These are phyloP conservation scores for Ramularia endophylla DNA, from an alignment of 2,329 filamentous ascomycete species.

Conservation along the genomic window DNA sequence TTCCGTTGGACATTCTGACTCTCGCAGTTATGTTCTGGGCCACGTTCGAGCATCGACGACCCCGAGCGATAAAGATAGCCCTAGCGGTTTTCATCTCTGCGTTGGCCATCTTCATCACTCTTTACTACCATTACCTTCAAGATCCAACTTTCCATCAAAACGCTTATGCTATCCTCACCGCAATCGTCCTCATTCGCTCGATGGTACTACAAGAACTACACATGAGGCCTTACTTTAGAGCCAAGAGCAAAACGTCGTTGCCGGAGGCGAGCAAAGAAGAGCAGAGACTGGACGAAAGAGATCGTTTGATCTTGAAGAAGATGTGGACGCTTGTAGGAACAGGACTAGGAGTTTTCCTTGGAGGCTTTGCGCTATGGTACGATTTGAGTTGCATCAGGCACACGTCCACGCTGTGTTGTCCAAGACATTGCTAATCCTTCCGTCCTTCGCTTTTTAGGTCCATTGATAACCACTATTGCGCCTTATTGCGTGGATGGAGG, in stretches of 20 bases:
- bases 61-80: slow-evolving; percentile 44
- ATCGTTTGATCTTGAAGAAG: slow-evolving; percentile 52
- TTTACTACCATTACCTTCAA: slow-evolving; percentile 75
- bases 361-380: slow-evolving; percentile 74
- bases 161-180: slow-evolving; percentile 67
- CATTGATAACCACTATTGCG: slow-evolving; percentile 72
- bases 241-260: slow-evolving; percentile 21
- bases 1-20: too few relatives aligned
- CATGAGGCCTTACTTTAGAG: slow-evolving; percentile 51
- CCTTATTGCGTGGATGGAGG: slow-evolving; percentile 58
- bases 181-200: slow-evolving; percentile 62
- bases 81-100: slow-evolving; percentile 53
- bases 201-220: slow-evolving; percentile 71
- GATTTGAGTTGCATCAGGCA: too few relatives aligned
- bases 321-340: slow-evolving; percentile 73
- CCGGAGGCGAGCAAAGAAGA: slow-evolving; percentile 31
- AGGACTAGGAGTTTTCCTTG: slow-evolving; percentile 65
- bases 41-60: slow-evolving; percentile 65
- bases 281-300: slow-evolving; percentile 48
- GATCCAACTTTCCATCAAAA: slow-evolving; percentile 79
- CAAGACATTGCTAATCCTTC: too few relatives aligned
- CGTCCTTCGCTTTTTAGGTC: too few relatives aligned
- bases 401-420: too few relatives aligned
- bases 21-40: slow-evolving; percentile 57
- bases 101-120: slow-evolving; percentile 60